phyloP scores from a whole-genome alignment of 2,329 filamentous ascomycete genomes.

The Claviceps humidiphila region DNA sequence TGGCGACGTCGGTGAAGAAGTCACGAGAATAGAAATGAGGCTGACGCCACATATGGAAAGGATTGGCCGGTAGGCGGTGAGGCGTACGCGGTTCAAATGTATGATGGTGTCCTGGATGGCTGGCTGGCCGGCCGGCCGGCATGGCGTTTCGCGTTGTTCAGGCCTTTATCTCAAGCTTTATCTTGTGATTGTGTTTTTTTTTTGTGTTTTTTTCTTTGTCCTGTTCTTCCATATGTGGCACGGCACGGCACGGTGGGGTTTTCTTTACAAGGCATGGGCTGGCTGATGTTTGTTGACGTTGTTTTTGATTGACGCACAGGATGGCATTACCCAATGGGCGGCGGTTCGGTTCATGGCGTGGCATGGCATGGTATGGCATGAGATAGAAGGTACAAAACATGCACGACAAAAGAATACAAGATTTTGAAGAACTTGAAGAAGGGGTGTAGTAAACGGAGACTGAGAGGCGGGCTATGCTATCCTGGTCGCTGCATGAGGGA shows the following conservation, averaged over 20 bases:
- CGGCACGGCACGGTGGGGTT: slow-evolving; percentile 4
- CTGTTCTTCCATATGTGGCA: background rate
- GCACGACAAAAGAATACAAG: background rate
- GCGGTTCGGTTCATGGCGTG: background rate
- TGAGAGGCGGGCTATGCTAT: background rate
- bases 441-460: background rate
- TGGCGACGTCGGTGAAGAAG: background rate
- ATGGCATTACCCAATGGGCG: background rate
- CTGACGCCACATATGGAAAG: background rate
- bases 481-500: background rate
- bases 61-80: background rate
- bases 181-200: background rate
- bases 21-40: background rate
- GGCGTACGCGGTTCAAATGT: slow-evolving; percentile 1
- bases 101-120: background rate
- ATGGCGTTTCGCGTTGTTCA: slow-evolving; percentile 6
- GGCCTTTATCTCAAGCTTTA: background rate
- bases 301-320: background rate
- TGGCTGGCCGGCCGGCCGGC: background rate
- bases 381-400: slow-evolving; percentile 8
- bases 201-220: background rate
- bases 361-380: background rate
- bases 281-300: background rate
- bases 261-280: slow-evolving; percentile 2
- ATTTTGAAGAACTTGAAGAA: background rate